Conservation (phyloP, 257 asterid genomes). For the Solanum acaule region DNA sequence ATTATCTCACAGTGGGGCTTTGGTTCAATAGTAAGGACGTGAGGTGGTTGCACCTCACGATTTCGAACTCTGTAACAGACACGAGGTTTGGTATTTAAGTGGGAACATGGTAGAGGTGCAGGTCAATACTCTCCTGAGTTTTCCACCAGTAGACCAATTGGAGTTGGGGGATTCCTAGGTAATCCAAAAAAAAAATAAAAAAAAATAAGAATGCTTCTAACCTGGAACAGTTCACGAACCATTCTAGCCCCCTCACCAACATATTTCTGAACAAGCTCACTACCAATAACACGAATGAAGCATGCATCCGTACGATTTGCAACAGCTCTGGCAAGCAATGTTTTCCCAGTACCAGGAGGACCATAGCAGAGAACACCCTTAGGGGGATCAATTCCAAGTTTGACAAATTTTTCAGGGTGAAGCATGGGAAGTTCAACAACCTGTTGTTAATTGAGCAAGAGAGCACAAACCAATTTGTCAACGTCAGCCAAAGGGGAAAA, state of each 20-base stretch:
- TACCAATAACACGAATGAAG: slow-evolving; percentile 92
- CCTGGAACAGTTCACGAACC: slow-evolving; percentile 99
- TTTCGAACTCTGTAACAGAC: background rate
- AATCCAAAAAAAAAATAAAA: background rate
- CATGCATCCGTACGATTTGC: slow-evolving; percentile 98
- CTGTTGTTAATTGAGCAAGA: slow-evolving; percentile 18
- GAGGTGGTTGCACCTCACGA: background rate
- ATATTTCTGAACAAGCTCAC: slow-evolving; percentile 96
- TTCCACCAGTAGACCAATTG: background rate
- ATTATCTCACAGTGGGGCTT: background rate
- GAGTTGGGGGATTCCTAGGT: background rate
- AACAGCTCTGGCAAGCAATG: slow-evolving; percentile 90
- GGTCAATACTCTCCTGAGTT: background rate
- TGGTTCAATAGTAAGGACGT: background rate
- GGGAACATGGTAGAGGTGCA: background rate
- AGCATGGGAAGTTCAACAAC: slow-evolving; percentile 99
- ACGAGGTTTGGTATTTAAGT: background rate
- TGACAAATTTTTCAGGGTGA: slow-evolving; percentile 93
- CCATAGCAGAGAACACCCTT: slow-evolving; percentile 97
- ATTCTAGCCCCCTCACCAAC: slow-evolving; percentile 99
- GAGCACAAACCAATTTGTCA: background rate
- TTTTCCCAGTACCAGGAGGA: slow-evolving; percentile 98
- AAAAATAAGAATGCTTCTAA: background rate
- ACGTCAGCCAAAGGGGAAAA: background rate
- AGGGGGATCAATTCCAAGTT: slow-evolving; percentile 97